These are phyloP conservation scores for Salix koriyanagi DNA, from an alignment of 345 rosid species.

Conservation along the genomic window DNA sequence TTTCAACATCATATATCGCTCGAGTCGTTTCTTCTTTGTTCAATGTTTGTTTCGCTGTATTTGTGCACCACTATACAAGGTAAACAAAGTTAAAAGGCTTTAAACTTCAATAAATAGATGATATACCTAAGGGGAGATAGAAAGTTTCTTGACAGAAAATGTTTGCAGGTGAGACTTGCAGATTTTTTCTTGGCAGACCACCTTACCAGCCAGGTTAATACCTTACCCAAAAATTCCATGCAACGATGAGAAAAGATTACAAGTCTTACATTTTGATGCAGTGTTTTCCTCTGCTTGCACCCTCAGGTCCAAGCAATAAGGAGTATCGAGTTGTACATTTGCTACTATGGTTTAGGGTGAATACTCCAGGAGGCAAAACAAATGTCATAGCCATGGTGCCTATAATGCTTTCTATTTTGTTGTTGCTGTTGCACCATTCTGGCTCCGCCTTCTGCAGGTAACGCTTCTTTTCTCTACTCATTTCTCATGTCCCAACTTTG, in stretches of 20 bases:
- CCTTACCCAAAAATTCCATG: neutral
- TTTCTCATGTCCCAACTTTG: too few relatives aligned
- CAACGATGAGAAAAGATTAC: neutral
- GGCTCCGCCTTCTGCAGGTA: constrained; percentile 71
- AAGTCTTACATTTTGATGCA: neutral
- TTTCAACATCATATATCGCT: constrained; percentile 43
- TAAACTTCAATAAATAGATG: neutral
- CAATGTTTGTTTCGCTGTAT: constrained; percentile 30
- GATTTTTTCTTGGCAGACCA: constrained; percentile 67
- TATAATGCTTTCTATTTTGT: constrained; percentile 58
- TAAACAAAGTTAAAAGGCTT: constrained; percentile 6
- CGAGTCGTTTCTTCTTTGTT: constrained; percentile 41
- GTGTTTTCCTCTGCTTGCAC: constrained; percentile 7
- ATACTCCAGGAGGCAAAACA: constrained; percentile 44
- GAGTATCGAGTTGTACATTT: constrained; percentile 62
- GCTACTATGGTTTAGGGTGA: constrained; percentile 71
- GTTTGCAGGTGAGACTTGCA: constrained; percentile 53
- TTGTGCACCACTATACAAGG: constrained; percentile 46
- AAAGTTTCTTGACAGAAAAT: constrained; percentile 10
- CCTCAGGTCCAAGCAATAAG: constrained; percentile 62
- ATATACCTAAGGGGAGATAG: neutral
- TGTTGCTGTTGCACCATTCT: constrained; percentile 59
- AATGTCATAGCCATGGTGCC: constrained; percentile 55
- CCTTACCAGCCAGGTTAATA: constrained; percentile 57
- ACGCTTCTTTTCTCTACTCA: neutral